phyloP scores from a whole-genome alignment of 768 basidiomycete species.

The Rhodotorula babjevae region DNA sequence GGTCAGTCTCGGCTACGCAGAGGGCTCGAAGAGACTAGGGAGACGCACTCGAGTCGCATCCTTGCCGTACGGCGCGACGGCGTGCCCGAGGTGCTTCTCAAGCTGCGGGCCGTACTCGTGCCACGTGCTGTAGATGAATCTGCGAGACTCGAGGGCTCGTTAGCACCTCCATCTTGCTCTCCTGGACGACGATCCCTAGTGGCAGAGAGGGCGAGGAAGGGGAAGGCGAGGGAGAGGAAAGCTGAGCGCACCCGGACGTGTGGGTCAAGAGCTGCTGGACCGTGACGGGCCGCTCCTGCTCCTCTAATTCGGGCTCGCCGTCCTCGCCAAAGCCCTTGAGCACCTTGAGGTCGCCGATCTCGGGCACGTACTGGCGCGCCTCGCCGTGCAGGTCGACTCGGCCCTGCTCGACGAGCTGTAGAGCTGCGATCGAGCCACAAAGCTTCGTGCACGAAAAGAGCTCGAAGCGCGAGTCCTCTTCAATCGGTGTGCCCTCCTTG shows the following conservation, averaged over 20 bases:
- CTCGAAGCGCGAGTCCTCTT: constrained; percentile 1
- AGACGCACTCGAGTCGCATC: constrained; percentile 1
- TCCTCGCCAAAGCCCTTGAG: constrained; percentile 41
- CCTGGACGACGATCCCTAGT: too few relatives aligned
- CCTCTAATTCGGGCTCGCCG: constrained; percentile 25
- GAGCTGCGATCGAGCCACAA: constrained; percentile 42
- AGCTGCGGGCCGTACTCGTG: neutral
- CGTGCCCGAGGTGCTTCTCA: neutral
- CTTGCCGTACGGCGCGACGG: neutral
- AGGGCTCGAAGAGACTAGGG: neutral
- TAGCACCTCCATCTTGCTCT: neutral
- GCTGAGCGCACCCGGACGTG: constrained; percentile 21
- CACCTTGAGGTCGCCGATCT: constrained; percentile 38
- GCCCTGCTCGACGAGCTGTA: constrained; percentile 45
- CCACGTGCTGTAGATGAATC: neutral
- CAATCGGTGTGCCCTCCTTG: neutral
- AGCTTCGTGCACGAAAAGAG: constrained; percentile 21
- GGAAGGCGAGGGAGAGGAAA: too few relatives aligned
- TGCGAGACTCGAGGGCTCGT: neutral
- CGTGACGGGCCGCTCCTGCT: constrained; percentile 42
- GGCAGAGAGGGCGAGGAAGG: too few relatives aligned
- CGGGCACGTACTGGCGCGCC: constrained; percentile 39
- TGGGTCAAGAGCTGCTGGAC: constrained; percentile 45
- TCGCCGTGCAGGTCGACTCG: constrained; percentile 40
- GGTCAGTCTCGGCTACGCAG: accelerated